These are phyloP conservation scores for Eutrema japonicum DNA, from an alignment of 345 rosid genomes.

Conservation along the genomic window DNA sequence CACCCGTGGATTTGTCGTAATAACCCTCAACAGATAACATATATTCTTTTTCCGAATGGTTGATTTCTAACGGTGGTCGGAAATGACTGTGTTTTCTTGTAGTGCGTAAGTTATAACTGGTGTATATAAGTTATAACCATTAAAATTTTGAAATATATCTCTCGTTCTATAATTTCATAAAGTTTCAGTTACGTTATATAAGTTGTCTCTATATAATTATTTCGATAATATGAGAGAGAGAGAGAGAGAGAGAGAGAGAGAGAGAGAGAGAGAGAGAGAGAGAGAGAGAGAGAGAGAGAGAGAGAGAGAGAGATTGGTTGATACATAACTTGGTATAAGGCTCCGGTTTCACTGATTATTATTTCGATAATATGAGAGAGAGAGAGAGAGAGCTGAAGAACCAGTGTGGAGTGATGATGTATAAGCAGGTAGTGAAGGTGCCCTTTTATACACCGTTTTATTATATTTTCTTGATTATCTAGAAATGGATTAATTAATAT, in stretches of 20 bases:
- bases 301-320: background rate
- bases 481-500: background rate
- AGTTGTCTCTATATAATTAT: background rate
- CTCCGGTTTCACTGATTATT: too few species aligned
- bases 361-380: too few species aligned
- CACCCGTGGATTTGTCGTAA: conserved; percentile 2
- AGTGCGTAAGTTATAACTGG: background rate
- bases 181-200: background rate
- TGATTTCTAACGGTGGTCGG: conserved; percentile 6
- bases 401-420: conserved; percentile 3
- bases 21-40: conserved; percentile 22
- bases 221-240: background rate
- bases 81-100: too few species aligned
- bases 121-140: background rate
- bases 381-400: background rate
- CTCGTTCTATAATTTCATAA: background rate
- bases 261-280: conserved; percentile 16
- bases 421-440: conserved; percentile 9
- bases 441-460: conserved; percentile 4
- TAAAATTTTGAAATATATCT: background rate
- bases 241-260: background rate
- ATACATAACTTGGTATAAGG: too few species aligned
- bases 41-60: conserved; percentile 5
- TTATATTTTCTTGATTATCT: background rate
- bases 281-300: background rate